Percentiles rank a stretch among this genome's conserved stretches.
Conservation (phyloP, 345 rosid genomes). For the Murraya paniculata region DNA sequence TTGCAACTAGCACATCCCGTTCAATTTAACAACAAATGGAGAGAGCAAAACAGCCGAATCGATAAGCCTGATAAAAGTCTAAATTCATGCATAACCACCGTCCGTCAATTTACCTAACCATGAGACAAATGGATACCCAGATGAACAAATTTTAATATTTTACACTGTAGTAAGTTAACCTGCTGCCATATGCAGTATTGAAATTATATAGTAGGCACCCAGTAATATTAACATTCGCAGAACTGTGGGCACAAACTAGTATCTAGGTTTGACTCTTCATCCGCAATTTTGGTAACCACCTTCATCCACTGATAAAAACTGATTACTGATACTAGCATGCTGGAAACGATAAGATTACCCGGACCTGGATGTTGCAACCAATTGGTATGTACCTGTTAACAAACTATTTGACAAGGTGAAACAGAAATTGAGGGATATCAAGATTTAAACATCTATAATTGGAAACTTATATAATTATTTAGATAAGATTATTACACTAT, state of each 20-base stretch:
- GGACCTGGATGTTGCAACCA: neutral
- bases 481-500: neutral
- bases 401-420: neutral
- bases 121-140: no score
- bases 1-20: neutral
- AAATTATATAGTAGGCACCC: no score
- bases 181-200: no score
- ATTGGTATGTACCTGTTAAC: neutral
- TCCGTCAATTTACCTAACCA: no score
- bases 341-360: neutral
- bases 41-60: neutral
- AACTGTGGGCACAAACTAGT: neutral
- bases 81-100: neutral
- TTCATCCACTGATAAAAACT: neutral
- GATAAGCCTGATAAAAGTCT: neutral
- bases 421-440: neutral
- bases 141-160: no score
- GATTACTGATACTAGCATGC: neutral
- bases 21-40: neutral
- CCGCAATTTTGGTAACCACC: neutral
- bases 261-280: no score
- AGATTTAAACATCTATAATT: neutral
- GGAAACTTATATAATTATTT: neutral
- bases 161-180: no score
- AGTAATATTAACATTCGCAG: no score